phyloP scores from a whole-genome alignment of 331 rosid species.

The Arachis monticola region DNA sequence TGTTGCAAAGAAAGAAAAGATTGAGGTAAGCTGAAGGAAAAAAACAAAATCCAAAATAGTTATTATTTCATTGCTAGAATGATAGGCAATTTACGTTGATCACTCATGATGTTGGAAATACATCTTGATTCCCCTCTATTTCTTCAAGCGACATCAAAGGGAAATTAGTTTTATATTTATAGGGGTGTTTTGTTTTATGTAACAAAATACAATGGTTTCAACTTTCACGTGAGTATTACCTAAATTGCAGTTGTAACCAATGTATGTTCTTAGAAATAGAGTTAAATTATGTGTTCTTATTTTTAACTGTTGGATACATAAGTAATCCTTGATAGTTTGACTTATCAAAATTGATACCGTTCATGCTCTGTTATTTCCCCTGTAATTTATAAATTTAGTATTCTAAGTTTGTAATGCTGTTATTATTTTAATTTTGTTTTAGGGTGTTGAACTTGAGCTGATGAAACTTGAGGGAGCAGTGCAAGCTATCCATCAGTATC shows the following conservation, averaged over 20 bases:
- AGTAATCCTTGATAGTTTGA: not conserved
- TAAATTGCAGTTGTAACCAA: too few relatives aligned
- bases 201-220: too few relatives aligned
- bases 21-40: constrained; percentile 51
- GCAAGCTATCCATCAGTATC: constrained; percentile 51
- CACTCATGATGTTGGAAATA: too few relatives aligned
- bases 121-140: too few relatives aligned
- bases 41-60: not conserved
- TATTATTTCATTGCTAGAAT: not conserved
- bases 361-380: not conserved
- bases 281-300: not conserved
- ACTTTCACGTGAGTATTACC: too few relatives aligned
- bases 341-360: not conserved
- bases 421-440: constrained; percentile 4
- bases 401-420: not conserved
- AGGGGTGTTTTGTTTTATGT: too few relatives aligned
- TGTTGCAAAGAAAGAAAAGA: constrained; percentile 70
- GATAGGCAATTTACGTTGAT: not conserved
- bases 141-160: too few relatives aligned
- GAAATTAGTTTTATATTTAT: too few relatives aligned
- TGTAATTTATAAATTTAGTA: not conserved
- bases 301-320: not conserved
- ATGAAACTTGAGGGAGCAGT: constrained; percentile 58
- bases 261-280: too few relatives aligned
- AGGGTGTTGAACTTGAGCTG: constrained; percentile 70